A percentile compares a stretch with the other conserved stretches of the same genome.
These are phyloP conservation scores for Phialocephala subalpina DNA, from an alignment of 2,329 filamentous ascomycete genomes.

Conservation along the genomic window DNA sequence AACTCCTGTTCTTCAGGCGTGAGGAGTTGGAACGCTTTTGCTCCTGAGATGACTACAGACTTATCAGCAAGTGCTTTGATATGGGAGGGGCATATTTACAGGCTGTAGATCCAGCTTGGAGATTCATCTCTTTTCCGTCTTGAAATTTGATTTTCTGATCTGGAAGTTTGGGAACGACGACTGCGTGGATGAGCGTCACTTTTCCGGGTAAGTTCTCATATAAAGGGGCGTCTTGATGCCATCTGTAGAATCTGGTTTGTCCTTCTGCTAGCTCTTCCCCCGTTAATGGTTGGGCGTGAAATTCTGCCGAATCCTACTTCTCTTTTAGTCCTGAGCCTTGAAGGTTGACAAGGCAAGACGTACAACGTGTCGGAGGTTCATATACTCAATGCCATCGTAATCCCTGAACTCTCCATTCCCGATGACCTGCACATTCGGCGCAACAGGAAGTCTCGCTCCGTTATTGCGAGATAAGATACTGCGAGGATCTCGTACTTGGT, in stretches of 20 bases:
- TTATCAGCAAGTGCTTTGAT: neutral
- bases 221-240: constrained; percentile 44
- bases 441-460: constrained; percentile 15
- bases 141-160: constrained; percentile 39
- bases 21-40: constrained; percentile 39
- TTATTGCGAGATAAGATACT: constrained; percentile 22
- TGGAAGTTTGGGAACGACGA: constrained; percentile 35
- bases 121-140: constrained; percentile 27
- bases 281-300: constrained; percentile 20
- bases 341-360: neutral
- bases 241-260: constrained; percentile 41
- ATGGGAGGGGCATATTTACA: constrained; percentile 23
- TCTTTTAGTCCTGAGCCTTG: neutral
- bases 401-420: constrained; percentile 23
- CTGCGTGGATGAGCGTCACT: constrained; percentile 38
- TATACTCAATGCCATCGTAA: constrained; percentile 21
- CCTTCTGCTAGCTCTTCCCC: constrained; percentile 31
- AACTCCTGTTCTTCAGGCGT: constrained; percentile 38
- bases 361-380: constrained; percentile 16
- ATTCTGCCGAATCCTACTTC: constrained; percentile 21
- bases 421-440: constrained; percentile 17
- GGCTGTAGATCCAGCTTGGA: constrained; percentile 39
- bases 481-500: constrained; percentile 19
- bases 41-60: constrained; percentile 39
- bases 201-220: constrained; percentile 43